Evolutionary conservation across 495 filamentous ascomycete species (phyloP).

Genomic region (Copromyces sp.): DNA sequence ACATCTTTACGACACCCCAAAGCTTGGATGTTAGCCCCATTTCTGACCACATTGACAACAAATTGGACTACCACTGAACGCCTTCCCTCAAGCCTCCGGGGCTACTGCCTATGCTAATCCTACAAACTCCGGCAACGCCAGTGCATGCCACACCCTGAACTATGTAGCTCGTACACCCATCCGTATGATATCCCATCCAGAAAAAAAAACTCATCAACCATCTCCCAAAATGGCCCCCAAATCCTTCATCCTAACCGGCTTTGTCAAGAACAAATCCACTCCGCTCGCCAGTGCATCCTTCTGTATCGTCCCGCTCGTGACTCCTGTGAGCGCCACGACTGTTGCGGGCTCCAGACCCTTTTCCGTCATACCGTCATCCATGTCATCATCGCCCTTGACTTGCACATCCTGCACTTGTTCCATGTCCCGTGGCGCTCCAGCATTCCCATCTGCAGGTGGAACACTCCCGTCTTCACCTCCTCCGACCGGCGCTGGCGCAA

Average conservation of each 20-base stretch:
- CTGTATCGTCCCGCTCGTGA: conserved; percentile 53
- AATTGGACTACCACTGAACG: background rate
- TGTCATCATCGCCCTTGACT: background rate
- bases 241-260: conserved; percentile 46
- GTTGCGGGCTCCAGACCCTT: conserved; percentile 3
- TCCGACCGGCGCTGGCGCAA: background rate
- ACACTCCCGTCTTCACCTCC: background rate
- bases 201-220: background rate
- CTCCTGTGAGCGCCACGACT: conserved; percentile 60
- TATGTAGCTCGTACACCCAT: background rate
- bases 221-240: conserved; percentile 10
- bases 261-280: conserved; percentile 64
- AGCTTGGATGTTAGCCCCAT: background rate
- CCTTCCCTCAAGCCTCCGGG: background rate
- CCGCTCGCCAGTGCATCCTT: conserved; percentile 56
- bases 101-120: background rate
- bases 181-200: background rate
- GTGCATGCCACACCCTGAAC: background rate
- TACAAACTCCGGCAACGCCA: background rate
- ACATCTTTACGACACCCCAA: background rate
- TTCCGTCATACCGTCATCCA: background rate
- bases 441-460: background rate
- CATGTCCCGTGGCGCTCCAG: background rate
- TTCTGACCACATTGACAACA: background rate
- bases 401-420: background rate